Percentiles rank a stretch among this genome's conserved stretches.
Conservation (phyloP, 2,329 filamentous ascomycete genomes). For the Trichophyton equinum region DNA sequence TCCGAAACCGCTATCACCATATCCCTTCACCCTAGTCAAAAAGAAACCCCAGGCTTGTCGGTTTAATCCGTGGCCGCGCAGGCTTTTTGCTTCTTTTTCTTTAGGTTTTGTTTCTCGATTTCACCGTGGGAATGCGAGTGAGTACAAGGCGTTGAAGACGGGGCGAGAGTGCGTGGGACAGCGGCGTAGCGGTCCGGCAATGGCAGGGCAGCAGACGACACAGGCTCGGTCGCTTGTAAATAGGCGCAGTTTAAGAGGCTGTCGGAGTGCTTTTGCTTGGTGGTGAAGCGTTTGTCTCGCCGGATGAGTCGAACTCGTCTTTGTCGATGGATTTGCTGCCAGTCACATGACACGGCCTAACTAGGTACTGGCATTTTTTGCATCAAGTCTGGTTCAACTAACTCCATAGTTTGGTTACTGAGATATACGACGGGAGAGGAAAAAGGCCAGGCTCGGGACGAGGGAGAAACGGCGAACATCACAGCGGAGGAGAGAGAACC, state of each 20-base stretch:
- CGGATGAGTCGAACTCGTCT: neutral
- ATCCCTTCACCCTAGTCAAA: neutral
- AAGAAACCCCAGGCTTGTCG: neutral
- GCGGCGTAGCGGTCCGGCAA: neutral
- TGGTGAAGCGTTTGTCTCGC: neutral
- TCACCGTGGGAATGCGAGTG: neutral
- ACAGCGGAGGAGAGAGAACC: no score
- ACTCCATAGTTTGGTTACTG: no score
- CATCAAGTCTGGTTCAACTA: no score
- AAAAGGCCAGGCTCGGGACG: no score
- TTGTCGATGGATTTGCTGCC: neutral
- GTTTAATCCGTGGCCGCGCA: neutral
- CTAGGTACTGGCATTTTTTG: no score
- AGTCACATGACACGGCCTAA: neutral
- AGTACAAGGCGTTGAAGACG: neutral
- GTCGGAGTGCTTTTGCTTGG: neutral
- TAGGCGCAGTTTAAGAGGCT: neutral
- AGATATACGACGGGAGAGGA: no score
- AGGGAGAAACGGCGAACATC: no score
- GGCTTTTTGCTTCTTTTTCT: neutral
- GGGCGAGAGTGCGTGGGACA: neutral
- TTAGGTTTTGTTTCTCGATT: neutral
- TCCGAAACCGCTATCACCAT: constrained; percentile 15
- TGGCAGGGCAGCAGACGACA: neutral
- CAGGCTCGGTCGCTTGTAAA: neutral